These are phyloP conservation scores for Craterostigma plantagineum DNA, from an alignment of 257 asterid species.

Conservation along the genomic window DNA sequence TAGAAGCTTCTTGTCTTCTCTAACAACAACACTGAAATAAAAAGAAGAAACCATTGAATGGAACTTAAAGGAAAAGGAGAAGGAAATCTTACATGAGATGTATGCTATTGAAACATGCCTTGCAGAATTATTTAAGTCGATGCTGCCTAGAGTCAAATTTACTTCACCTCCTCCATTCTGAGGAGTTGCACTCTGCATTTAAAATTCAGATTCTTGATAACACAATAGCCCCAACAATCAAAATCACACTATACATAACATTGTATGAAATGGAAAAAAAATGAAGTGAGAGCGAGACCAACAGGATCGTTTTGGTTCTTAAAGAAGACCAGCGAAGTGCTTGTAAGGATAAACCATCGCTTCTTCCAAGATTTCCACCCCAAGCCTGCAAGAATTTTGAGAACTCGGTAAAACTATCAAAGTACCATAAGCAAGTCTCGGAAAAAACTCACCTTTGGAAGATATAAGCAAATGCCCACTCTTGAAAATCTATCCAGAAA, in stretches of 20 bases:
- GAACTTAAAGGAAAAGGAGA: constrained; percentile 1
- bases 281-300: constrained; percentile 7
- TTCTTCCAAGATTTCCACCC: constrained; percentile 99
- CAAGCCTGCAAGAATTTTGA: constrained; percentile 37
- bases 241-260: too few relatives aligned
- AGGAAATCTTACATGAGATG: neutral
- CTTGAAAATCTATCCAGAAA: constrained; percentile 62
- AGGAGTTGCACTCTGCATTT: constrained; percentile 60
- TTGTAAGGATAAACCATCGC: constrained; percentile 96
- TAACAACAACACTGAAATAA: constrained; percentile 73
- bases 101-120: constrained; percentile 24
- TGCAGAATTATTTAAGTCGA: constrained; percentile 92
- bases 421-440: too few relatives aligned
- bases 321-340: constrained; percentile 93
- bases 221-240: too few relatives aligned
- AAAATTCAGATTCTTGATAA: too few relatives aligned
- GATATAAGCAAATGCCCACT: constrained; percentile 94
- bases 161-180: constrained; percentile 98
- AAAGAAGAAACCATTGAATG: constrained; percentile 2
- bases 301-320: constrained; percentile 72
- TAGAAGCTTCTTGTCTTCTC: constrained; percentile 92
- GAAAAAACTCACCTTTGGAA: constrained; percentile 72
- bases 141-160: constrained; percentile 88
- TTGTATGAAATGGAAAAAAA: too few relatives aligned
- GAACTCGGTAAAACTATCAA: constrained; percentile 8